A percentile compares a stretch with the other conserved stretches of the same genome.
phyloP scores from a whole-genome alignment of 768 basidiomycete genomes.

The Mycena albidolilacea region DNA sequence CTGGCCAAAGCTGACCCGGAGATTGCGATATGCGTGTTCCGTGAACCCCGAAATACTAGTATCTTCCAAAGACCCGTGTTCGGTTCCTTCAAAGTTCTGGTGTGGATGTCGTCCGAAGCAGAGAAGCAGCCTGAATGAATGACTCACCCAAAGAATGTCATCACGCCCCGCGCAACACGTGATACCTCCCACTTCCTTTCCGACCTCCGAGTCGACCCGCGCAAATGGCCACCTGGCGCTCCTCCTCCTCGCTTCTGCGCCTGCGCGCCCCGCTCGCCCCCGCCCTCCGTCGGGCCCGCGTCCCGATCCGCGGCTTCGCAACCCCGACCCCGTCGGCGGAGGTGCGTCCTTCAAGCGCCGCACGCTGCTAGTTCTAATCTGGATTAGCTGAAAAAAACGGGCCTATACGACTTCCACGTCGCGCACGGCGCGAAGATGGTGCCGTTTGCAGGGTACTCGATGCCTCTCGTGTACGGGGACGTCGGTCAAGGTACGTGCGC shows the following conservation, averaged over 20 bases:
- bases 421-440: conserved; percentile 93
- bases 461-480: conserved; percentile 91
- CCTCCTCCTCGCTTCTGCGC: conserved; percentile 2
- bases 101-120: too few species aligned
- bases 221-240: conserved; percentile 24
- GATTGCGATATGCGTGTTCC: too few species aligned
- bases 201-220: background rate
- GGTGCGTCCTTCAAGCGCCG: conserved; percentile 9
- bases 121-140: too few species aligned
- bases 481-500: conserved; percentile 78
- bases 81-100: too few species aligned
- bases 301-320: conserved; percentile 28
- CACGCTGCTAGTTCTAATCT: background rate
- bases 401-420: conserved; percentile 91
- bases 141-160: too few species aligned
- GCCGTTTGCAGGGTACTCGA: conserved; percentile 94
- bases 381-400: conserved; percentile 69
- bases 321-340: conserved; percentile 29
- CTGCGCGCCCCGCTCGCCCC: conserved; percentile 21
- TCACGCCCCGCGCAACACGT: too few species aligned
- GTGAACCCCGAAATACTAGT: too few species aligned
- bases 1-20: too few species aligned
- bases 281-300: background rate
- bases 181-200: background rate
- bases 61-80: too few species aligned